Base-by-base conservation (phyloP, 2,329 filamentous ascomycete species). In the Raffaelea deltoideospora region DNA sequence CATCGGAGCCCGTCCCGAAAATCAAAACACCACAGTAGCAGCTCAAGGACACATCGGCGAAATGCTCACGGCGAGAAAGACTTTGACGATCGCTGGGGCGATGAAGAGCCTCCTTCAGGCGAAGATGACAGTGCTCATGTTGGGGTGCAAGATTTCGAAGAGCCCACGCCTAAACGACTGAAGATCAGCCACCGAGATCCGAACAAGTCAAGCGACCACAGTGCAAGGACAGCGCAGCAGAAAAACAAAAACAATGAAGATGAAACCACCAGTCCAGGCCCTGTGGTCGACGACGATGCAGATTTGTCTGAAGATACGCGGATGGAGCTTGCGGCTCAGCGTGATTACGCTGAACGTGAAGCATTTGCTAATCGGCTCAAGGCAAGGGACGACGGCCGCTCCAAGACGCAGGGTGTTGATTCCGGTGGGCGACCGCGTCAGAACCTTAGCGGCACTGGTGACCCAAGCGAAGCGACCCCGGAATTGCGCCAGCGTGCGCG, bases 401-500 rank as follows among this genome's bases (percentile, higher is more conserved):
- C 81, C 53, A 82, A 80, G 47, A 58, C 76, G 9, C 70, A 64
- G 53, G 71, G 64, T 54, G 44, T 72, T 6, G 63, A 73, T 40
- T 64, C 71, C 35, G 61, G 61, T 33, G 20, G n/a, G 10, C 5
- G 26, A 5, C 27, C 10, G 14, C 27, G 9, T 6, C 13, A 30
- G n/a, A n/a, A n/a, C n/a, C n/a, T n/a, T n/a, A n/a, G n/a, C n/a
- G n/a, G n/a, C n/a, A n/a, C n/a, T n/a, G n/a, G n/a, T n/a, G n/a
- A n/a, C n/a, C 33, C 10, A 39, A 67, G 67, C 43, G 76, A 76
- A 9, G 80, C 80, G n/a, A 68, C 94, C 53, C 76, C 78, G 3
- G 86, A 92, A 42, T 58, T 95, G 15, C 72, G 90, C 30, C 67
- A 90, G 50, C 73, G 85, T 23, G 93, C 87, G 3, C 74, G 90